A percentile compares a stretch with the other conserved stretches of the same genome.
These are phyloP conservation scores for Penicillium coprophilum DNA, from an alignment of 495 filamentous ascomycete genomes.

Conservation along the genomic window DNA sequence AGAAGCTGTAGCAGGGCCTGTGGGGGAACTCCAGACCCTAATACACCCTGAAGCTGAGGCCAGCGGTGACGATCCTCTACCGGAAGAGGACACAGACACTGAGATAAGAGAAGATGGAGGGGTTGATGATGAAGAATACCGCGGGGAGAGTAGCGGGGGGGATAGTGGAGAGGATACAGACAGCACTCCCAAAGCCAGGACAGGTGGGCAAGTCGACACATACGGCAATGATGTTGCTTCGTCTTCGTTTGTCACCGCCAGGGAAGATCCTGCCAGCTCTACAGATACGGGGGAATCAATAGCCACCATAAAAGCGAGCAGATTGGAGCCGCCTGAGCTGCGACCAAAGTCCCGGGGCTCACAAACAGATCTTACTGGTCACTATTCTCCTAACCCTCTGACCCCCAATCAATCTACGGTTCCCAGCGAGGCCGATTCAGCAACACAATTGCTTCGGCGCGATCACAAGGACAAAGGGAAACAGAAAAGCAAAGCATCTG, in stretches of 20 bases:
- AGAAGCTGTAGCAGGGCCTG: slow-evolving; percentile 20
- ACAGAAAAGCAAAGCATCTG: slow-evolving; percentile 29
- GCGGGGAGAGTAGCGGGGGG: neutral
- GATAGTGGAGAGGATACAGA: slow-evolving; percentile 17
- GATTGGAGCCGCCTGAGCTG: neutral
- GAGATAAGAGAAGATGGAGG: slow-evolving; percentile 4
- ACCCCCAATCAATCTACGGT: slow-evolving; percentile 23
- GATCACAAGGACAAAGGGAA: slow-evolving; percentile 31
- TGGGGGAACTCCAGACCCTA: slow-evolving; percentile 23
- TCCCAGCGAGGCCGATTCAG: slow-evolving; percentile 41
- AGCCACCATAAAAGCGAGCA: slow-evolving; percentile 20
- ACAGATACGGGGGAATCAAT: slow-evolving; percentile 15
- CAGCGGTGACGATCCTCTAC: slow-evolving; percentile 4
- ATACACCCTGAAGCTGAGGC: slow-evolving; percentile 16
- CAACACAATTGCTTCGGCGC: slow-evolving; percentile 34
- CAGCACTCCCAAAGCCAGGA: slow-evolving; percentile 11
- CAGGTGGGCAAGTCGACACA: slow-evolving; percentile 2
- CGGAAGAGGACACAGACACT: slow-evolving; percentile 18
- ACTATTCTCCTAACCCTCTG: slow-evolving; percentile 22
- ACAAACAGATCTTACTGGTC: slow-evolving; percentile 22
- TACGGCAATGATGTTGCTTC: slow-evolving; percentile 21
- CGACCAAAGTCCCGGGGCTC: slow-evolving; percentile 16
- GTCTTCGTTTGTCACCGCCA: slow-evolving; percentile 36
- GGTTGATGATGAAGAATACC: slow-evolving; percentile 11
- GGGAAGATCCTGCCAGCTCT: slow-evolving; percentile 23